Conservation (phyloP, 1,284 basidiomycete genomes). For the Cryptococcus sp. region DNA sequence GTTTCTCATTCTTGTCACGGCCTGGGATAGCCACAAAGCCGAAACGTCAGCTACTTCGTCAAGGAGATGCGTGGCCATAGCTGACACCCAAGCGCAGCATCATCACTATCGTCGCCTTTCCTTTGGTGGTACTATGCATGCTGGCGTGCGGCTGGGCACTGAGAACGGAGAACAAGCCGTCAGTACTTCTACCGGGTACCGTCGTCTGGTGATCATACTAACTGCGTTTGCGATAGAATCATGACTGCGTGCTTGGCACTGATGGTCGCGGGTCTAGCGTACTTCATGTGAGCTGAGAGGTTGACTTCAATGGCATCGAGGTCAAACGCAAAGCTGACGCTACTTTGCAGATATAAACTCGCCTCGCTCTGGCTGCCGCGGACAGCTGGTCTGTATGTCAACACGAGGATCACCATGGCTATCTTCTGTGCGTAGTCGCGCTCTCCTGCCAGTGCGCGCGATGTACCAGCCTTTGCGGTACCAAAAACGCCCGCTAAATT, state of each 20-base stretch:
- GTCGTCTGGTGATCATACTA: too few species aligned
- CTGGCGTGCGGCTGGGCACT: constrained; percentile 52
- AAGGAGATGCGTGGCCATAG: too few species aligned
- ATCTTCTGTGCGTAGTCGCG: constrained; percentile 33
- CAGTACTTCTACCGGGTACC: constrained; percentile 31
- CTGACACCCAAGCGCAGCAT: constrained; percentile 65
- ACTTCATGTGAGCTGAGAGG: constrained; percentile 70
- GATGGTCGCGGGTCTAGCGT: constrained; percentile 75
- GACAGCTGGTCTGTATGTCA: constrained; percentile 31
- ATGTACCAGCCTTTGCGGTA: too few species aligned
- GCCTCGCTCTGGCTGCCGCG: constrained; percentile 36
- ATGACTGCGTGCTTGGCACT: constrained; percentile 80
- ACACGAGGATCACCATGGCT: constrained; percentile 43
- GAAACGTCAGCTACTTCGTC: constrained; percentile 67
- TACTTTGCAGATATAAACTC: constrained; percentile 39
- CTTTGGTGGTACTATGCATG: constrained; percentile 73
- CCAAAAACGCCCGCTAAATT: too few species aligned
- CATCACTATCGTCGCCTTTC: constrained; percentile 79
- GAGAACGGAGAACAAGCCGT: constrained; percentile 33
- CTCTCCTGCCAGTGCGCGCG: not conserved
- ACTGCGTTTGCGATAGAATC: too few species aligned
- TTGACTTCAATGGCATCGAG: too few species aligned
- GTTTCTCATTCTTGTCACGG: constrained; percentile 44
- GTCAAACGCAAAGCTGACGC: not conserved
- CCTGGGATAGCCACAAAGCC: constrained; percentile 27